These are phyloP conservation scores for Hawksworthiomyces lignivorus DNA, from an alignment of 2,329 filamentous ascomycete species.

Conservation along the genomic window DNA sequence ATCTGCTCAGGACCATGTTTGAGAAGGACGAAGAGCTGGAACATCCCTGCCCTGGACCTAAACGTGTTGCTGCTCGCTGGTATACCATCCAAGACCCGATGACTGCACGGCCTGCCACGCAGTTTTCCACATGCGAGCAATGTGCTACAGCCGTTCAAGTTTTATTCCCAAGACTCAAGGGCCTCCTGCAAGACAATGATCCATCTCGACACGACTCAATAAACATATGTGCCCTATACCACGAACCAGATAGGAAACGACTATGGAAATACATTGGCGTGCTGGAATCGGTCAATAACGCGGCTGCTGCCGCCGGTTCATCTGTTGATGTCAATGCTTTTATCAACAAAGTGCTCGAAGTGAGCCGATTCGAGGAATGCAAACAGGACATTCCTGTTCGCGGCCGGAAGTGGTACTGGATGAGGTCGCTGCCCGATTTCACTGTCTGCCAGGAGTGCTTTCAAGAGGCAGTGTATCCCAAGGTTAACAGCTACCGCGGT, in stretches of 20 bases:
- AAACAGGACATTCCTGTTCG: constrained; percentile 52
- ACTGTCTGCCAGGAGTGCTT: constrained; percentile 86
- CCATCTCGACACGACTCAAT: constrained; percentile 36
- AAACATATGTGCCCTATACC: constrained; percentile 63
- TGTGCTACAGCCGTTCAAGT: constrained; percentile 67
- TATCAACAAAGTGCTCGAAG: constrained; percentile 53
- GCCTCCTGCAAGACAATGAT: constrained; percentile 53
- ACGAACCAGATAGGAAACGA: constrained; percentile 40
- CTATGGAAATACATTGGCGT: constrained; percentile 55
- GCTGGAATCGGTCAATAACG: constrained; percentile 50
- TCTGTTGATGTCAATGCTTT: constrained; percentile 54
- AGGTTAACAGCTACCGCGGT: constrained; percentile 37
- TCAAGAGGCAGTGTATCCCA: constrained; percentile 67
- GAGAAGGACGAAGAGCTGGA: constrained; percentile 46
- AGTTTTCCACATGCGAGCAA: constrained; percentile 67
- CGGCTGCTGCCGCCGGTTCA: constrained; percentile 34
- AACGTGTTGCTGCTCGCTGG: constrained; percentile 58
- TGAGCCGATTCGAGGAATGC: constrained; percentile 56
- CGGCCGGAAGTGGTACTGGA: constrained; percentile 68
- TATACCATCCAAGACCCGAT: constrained; percentile 65
- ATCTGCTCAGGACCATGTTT: constrained; percentile 62
- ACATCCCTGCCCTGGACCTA: constrained; percentile 50
- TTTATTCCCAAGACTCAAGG: constrained; percentile 64
- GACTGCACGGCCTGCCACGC: constrained; percentile 53
- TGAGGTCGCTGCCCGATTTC: constrained; percentile 66